Conservation (phyloP, 352 stramenopile species). For the Blastocystis sp. region DNA sequence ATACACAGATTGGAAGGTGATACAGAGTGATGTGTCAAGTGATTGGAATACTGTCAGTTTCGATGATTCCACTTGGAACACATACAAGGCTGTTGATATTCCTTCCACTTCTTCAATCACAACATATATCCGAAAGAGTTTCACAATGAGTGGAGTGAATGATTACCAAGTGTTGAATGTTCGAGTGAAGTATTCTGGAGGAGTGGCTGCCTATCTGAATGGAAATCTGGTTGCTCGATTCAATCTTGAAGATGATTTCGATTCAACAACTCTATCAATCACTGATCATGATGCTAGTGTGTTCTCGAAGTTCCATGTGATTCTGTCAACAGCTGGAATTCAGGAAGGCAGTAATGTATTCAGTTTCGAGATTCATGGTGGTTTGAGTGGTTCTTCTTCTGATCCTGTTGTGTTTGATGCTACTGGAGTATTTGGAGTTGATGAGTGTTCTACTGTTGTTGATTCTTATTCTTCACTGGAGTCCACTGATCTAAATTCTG, state of each 20-base stretch:
- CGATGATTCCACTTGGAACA: neutral
- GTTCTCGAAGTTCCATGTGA: constrained; percentile 14
- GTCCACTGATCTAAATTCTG: neutral
- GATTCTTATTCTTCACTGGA: neutral
- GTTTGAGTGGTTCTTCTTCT: neutral
- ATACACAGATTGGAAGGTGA: neutral
- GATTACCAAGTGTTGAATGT: constrained; percentile 39
- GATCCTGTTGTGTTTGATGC: neutral
- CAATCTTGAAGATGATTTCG: neutral
- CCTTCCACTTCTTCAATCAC: neutral
- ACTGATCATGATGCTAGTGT: neutral
- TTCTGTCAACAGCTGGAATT: neutral
- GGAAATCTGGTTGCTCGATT: neutral
- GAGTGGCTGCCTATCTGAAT: constrained; percentile 6
- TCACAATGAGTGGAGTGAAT: neutral
- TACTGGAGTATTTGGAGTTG: neutral
- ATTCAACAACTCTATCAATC: neutral
- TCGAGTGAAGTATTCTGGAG: constrained; percentile 3
- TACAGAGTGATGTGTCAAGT: neutral
- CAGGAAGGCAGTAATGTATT: neutral
- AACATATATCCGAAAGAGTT: neutral
- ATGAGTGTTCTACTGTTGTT: neutral
- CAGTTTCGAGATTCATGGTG: neutral
- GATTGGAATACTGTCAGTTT: constrained; percentile 8
- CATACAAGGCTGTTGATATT: neutral